Percentiles rank a stretch among this genome's conserved stretches.
These are phyloP conservation scores for Davidsoniella eucalypti DNA, from an alignment of 2,329 filamentous ascomycete species.

Conservation along the genomic window DNA sequence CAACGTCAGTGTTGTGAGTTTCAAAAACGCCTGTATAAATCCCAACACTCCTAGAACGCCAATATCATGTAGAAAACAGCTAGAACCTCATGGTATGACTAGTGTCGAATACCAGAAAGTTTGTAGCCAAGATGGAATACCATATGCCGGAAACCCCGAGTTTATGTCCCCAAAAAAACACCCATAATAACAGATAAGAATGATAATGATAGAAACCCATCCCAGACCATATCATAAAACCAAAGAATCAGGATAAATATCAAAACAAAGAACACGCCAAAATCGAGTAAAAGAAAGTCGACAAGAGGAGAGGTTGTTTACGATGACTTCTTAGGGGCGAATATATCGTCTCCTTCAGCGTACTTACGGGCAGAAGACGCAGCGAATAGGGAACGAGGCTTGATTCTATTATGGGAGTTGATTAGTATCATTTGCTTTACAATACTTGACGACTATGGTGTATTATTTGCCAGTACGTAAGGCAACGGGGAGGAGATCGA, in stretches of 20 bases:
- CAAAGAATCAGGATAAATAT: slow-evolving; percentile 15
- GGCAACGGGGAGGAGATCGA: background rate
- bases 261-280: slow-evolving; percentile 8
- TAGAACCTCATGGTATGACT: too few species aligned
- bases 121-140: background rate
- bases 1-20: background rate
- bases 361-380: slow-evolving; percentile 49
- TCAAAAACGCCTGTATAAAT: background rate
- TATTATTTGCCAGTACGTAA: background rate
- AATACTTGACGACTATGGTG: background rate
- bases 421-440: background rate
- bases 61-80: too few species aligned
- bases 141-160: too few species aligned
- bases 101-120: background rate
- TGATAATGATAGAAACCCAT: background rate
- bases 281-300: slow-evolving; percentile 13
- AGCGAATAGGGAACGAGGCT: slow-evolving; percentile 52
- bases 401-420: slow-evolving; percentile 28
- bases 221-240: slow-evolving; percentile 5
- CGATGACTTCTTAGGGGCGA: slow-evolving; percentile 20
- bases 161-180: background rate
- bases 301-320: slow-evolving; percentile 6
- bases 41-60: background rate
- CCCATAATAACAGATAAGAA: too few species aligned
- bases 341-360: slow-evolving; percentile 24